Evolutionary conservation across 345 rosid genomes (phyloP).

Genomic region (Salix dunnii): DNA sequence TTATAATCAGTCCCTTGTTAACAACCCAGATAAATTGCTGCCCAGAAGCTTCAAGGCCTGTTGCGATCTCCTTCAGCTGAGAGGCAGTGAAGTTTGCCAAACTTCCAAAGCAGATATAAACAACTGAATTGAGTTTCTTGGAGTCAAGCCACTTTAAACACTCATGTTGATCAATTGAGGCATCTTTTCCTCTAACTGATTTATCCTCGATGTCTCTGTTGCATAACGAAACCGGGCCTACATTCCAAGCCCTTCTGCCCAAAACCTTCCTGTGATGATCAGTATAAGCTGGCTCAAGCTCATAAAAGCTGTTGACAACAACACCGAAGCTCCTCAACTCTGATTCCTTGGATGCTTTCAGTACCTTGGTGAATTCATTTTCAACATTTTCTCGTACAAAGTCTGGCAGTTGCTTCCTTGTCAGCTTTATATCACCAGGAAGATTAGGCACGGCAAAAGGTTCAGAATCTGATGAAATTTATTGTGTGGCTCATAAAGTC

Average conservation of each 20-base stretch:
- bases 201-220: conserved; percentile 27
- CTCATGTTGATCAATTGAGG: conserved; percentile 11
- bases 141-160: conserved; percentile 18
- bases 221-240: conserved; percentile 53
- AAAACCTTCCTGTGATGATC: conserved; percentile 37
- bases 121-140: conserved; percentile 14
- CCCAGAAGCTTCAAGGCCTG: conserved; percentile 12
- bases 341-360: conserved; percentile 26
- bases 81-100: not conserved
- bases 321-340: conserved; percentile 56
- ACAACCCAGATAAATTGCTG: conserved; percentile 23
- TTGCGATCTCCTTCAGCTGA: conserved; percentile 21
- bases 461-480: conserved; percentile 28
- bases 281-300: conserved; percentile 56
- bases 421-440: conserved; percentile 28
- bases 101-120: conserved; percentile 24
- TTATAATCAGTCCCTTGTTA: conserved; percentile 17
- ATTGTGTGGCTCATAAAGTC: conserved; percentile 17
- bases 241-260: conserved; percentile 48
- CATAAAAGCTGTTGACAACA: conserved; percentile 63
- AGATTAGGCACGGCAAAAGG: conserved; percentile 30
- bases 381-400: not conserved
- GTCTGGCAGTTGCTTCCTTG: conserved; percentile 15
- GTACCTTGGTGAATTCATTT: conserved; percentile 9
- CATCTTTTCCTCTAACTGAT: conserved; percentile 28